Conservation (phyloP, 306 rosid species). For the Phaseolus lunatus region DNA sequence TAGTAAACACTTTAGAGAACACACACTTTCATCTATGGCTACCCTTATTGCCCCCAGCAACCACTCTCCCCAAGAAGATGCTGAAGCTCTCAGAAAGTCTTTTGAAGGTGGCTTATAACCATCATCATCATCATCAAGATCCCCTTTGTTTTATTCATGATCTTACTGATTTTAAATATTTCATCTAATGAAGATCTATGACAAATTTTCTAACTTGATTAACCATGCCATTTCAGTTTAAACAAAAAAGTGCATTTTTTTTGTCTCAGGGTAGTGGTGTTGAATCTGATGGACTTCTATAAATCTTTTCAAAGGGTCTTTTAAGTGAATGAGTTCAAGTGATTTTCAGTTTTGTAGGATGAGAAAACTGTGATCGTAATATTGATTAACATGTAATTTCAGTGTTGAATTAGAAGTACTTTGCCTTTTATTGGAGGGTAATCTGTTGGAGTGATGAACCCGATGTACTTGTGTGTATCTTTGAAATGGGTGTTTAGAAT, state of each 20-base stretch:
- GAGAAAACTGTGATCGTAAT: background rate
- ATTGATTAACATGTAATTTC: background rate
- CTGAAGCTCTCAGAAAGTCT: conserved; percentile 66
- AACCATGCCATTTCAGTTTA: background rate
- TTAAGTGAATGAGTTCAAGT: no score
- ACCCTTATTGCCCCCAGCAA: conserved; percentile 56
- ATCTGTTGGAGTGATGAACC: conserved; percentile 16
- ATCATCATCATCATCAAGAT: conserved; percentile 4
- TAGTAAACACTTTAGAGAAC: conserved; percentile 14
- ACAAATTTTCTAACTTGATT: background rate
- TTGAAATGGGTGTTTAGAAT: background rate
- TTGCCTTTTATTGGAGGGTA: background rate
- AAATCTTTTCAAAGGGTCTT: no score
- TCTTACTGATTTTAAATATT: background rate
- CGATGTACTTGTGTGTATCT: background rate
- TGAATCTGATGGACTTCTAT: background rate
- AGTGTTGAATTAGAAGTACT: background rate
- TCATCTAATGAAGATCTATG: background rate
- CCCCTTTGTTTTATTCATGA: background rate
- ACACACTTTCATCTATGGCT: conserved; percentile 56
- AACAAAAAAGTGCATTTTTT: background rate
- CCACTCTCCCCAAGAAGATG: conserved; percentile 63
- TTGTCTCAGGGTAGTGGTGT: background rate
- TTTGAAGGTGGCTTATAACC: conserved; percentile 47
- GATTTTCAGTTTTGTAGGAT: background rate